These are phyloP conservation scores for Cicer bijugum DNA, from an alignment of 306 rosid species.

Conservation along the genomic window DNA sequence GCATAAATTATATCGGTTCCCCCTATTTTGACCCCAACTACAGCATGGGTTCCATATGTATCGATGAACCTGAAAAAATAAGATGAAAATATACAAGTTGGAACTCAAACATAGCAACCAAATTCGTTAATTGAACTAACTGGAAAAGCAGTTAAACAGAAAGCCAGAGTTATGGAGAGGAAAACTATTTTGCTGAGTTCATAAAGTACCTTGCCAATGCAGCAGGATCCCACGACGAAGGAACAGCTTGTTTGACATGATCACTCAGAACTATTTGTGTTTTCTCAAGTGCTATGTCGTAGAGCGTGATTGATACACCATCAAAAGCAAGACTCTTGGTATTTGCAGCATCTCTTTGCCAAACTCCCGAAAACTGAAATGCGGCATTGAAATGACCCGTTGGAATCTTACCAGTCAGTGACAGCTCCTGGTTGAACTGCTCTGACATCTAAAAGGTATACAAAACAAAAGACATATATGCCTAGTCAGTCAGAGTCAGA, in stretches of 20 bases:
- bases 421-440: conserved; percentile 80
- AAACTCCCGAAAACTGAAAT: conserved; percentile 68
- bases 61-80: conserved; percentile 65
- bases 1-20: conserved; percentile 76
- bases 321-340: conserved; percentile 82
- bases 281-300: conserved; percentile 72
- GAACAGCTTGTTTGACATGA: conserved; percentile 75
- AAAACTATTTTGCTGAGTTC: conserved; percentile 27
- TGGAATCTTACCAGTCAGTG: conserved; percentile 81
- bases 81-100: conserved; percentile 20
- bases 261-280: conserved; percentile 66
- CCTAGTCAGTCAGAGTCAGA: conserved; percentile 35
- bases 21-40: conserved; percentile 76
- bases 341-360: conserved; percentile 90
- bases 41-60: conserved; percentile 78
- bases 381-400: conserved; percentile 82
- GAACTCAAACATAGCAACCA: conserved; percentile 14
- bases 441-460: conserved; percentile 72
- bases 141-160: conserved; percentile 12
- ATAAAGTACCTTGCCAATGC: conserved; percentile 72
- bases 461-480: not conserved
- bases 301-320: conserved; percentile 70
- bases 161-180: not conserved
- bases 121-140: conserved; percentile 6
- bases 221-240: conserved; percentile 86